Evolutionary conservation across 805 yeast species (phyloP), one percentile per base, ranked within the genome.

Genomic region (Suhomyces prunicola): DNA sequence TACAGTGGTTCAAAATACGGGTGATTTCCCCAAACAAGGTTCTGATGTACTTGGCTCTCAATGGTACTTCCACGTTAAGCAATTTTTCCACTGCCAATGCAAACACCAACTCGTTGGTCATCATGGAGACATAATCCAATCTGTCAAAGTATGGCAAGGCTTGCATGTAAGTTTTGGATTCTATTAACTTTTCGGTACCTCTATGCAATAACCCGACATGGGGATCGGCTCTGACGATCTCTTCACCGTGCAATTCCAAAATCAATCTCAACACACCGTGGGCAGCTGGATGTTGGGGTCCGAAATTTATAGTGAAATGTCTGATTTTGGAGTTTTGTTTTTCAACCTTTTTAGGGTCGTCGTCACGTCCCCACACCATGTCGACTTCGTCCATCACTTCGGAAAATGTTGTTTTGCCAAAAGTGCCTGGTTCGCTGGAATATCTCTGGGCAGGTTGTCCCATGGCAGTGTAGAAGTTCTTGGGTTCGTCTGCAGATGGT

Each of bases 271-370:
- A 77, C 72, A 89, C 96, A 60, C 96, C 96, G 76, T 89, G 96
- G 27, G 96, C 96, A 57, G 96, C 96, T 23, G 96, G 96, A 76
- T 89, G 96, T 74, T 89, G 96, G 47, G 96, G 96, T 36, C 96
- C 96, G 68, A 89, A 89, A 73, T 90, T 90, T 68, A 90, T 85
- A 48, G 96, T 89, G 77, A 89, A 90, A 68, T 88, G 96, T 70
- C 96, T 84, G 66, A 89, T 85, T 69, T 88, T 76, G 50, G 77
- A 67, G 62, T 76, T 76, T 62, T 75, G 79, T 54, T 68, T 76
- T 44, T 66, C 76, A 17, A 74, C 73, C 31, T 71, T 64, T 50
- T 64, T 67, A 33, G 79, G 79, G 57, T 73, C 78, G 56, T 76
- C 80, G 54, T 70, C 76, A 49, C 61, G 65, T 46, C 73, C 73